Conservation (phyloP, 177 flowering plant species). For the Vitis hybrid region DNA sequence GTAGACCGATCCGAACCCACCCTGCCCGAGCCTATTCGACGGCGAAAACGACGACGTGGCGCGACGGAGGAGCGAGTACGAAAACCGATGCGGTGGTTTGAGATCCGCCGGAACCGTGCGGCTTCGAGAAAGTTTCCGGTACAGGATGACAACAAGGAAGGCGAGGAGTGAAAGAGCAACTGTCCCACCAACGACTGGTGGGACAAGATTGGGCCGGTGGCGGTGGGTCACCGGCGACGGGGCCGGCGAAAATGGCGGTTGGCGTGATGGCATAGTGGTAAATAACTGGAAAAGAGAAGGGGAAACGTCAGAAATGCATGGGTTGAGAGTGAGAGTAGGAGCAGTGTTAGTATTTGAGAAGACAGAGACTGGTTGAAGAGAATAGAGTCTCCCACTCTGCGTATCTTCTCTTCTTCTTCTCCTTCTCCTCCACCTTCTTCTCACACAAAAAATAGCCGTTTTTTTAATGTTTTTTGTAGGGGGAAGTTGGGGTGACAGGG, state of each 20-base stretch:
- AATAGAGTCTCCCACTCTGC: not conserved
- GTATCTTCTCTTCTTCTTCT: not conserved
- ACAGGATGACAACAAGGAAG: constrained; percentile 24
- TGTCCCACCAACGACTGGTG: no score
- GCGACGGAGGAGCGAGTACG: constrained; percentile 64
- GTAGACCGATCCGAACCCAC: constrained; percentile 88
- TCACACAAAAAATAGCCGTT: not conserved
- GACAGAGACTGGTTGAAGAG: not conserved
- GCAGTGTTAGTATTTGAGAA: constrained; percentile 2
- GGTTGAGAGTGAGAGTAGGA: not conserved
- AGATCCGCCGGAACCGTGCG: constrained; percentile 57
- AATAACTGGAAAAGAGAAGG: constrained; percentile 4
- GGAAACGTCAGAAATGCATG: not conserved
- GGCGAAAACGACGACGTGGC: constrained; percentile 69
- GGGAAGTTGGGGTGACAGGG: not conserved
- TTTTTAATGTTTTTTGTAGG: not conserved
- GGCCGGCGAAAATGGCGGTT: constrained; percentile 18
- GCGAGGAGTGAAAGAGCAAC: constrained; percentile 8
- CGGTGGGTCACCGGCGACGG: constrained; percentile 25
- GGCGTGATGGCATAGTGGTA: constrained; percentile 56
- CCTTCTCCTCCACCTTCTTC: not conserved
- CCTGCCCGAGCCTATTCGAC: constrained; percentile 77
- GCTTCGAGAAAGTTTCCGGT: constrained; percentile 49
- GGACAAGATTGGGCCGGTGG: not conserved
- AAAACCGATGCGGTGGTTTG: constrained; percentile 50